Evolutionary conservation across 768 basidiomycete genomes (phyloP).

Genomic region (Auriscalpium vulgare): DNA sequence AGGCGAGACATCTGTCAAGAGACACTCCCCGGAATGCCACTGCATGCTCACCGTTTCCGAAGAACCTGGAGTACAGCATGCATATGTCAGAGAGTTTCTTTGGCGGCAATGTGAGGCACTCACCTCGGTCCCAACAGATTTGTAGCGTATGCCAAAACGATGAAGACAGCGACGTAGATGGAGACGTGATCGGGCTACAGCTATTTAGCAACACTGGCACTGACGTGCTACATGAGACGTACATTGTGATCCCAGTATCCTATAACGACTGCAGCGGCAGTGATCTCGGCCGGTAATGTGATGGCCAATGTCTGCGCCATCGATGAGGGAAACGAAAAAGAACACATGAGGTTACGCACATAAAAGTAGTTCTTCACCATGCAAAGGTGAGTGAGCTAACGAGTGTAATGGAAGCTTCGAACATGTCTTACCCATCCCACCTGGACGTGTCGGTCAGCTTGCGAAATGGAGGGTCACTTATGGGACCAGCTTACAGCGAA

Average conservation of each 20-base stretch:
- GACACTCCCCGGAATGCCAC: not conserved
- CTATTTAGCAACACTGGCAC: not conserved
- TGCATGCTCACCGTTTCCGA: conserved; percentile 8
- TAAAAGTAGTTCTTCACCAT: conserved; percentile 12
- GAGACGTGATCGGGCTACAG: conserved; percentile 4
- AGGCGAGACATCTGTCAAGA: not conserved
- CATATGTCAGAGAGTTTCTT: not conserved
- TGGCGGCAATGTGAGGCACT: not conserved
- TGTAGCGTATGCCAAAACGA: conserved; percentile 4
- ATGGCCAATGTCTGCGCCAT: conserved; percentile 10
- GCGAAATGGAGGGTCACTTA: not conserved
- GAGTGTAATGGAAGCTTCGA: not conserved
- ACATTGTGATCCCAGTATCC: conserved; percentile 13
- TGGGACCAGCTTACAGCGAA: conserved; percentile 19
- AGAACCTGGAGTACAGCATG: conserved; percentile 2
- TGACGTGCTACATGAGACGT: not conserved
- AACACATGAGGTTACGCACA: not conserved
- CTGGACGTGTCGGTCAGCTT: not conserved
- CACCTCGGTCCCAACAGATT: conserved; percentile 9
- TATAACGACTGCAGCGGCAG: conserved; percentile 12
- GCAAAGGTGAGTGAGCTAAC: not conserved
- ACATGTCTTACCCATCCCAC: conserved; percentile 13
- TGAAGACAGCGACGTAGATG: conserved; percentile 11
- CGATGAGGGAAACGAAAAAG: not conserved
- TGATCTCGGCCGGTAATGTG: conserved; percentile 12